A percentile compares a stretch with the other conserved stretches of the same genome.
These are phyloP conservation scores for Boletus rufocinnamomeus DNA, from an alignment of 768 basidiomycete genomes.

Conservation along the genomic window DNA sequence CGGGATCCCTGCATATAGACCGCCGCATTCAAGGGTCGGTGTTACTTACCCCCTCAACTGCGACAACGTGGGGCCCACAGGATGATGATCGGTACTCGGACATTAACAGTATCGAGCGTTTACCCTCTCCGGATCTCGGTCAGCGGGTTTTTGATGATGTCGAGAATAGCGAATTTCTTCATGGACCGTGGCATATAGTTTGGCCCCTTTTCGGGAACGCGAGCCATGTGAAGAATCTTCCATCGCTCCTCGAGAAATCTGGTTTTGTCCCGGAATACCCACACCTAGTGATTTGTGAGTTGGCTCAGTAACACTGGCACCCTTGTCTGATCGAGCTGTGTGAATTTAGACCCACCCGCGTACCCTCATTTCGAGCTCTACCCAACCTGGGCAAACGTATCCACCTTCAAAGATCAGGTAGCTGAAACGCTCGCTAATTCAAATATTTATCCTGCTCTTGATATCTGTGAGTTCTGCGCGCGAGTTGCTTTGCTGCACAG, in stretches of 20 bases:
- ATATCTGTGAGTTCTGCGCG: constrained; percentile 20
- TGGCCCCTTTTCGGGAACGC: constrained; percentile 11
- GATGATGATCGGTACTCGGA: constrained; percentile 44
- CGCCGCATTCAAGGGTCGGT: constrained; percentile 58
- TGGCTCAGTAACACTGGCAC: background rate
- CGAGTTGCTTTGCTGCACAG: background rate
- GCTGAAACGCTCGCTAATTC: background rate
- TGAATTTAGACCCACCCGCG: constrained; percentile 16
- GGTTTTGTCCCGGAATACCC: constrained; percentile 24
- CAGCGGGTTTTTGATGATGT: constrained; percentile 54
- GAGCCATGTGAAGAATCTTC: background rate
- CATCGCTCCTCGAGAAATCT: background rate
- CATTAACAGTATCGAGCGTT: constrained; percentile 36
- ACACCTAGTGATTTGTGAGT: constrained; percentile 33
- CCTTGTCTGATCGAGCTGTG: constrained; percentile 7
- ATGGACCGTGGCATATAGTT: constrained; percentile 14
- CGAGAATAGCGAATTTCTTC: constrained; percentile 40
- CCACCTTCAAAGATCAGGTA: background rate
- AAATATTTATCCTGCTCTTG: constrained; percentile 27
- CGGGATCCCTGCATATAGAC: constrained; percentile 59
- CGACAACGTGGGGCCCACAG: constrained; percentile 57
- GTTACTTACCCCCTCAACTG: constrained; percentile 44
- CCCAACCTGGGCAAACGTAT: constrained; percentile 18
- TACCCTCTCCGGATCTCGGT: constrained; percentile 62
- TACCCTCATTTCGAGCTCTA: constrained; percentile 40